Evolutionary conservation across 371 early-diverging fungal species (phyloP).

Genomic region (Mortierella polycephala): DNA sequence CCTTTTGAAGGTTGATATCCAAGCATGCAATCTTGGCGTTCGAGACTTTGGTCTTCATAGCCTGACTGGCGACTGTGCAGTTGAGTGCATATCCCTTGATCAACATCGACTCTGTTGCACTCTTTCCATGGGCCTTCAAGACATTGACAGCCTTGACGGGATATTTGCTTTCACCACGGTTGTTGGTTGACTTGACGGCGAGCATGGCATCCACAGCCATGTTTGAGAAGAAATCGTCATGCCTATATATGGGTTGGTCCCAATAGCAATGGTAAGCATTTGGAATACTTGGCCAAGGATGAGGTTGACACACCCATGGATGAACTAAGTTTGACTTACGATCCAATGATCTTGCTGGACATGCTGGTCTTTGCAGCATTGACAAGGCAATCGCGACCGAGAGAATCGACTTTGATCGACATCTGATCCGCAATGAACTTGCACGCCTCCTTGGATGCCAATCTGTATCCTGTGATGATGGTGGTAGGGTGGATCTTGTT

Average conservation of each 20-base stretch:
- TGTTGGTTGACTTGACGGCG: constrained; percentile 90
- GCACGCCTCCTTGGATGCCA: constrained; percentile 99
- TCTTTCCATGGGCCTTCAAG: constrained; percentile 99
- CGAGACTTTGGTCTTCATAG: constrained; percentile 90
- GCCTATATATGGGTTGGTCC: constrained; percentile 57
- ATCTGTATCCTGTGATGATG: constrained; percentile 98
- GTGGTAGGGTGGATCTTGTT: constrained; percentile 99
- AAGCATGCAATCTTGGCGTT: constrained; percentile 99
- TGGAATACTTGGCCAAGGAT: too few relatives aligned
- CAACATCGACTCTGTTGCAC: constrained; percentile 91
- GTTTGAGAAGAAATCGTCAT: constrained; percentile 96
- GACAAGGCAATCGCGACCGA: constrained; percentile 93
- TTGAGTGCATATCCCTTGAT: constrained; percentile 99
- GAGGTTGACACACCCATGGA: too few relatives aligned
- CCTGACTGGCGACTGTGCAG: constrained; percentile 98
- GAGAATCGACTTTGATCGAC: constrained; percentile 92
- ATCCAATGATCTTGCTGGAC: constrained; percentile 98
- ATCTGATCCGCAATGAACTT: constrained; percentile 97
- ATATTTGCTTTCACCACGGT: constrained; percentile 92
- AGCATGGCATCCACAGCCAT: constrained; percentile 96
- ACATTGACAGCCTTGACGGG: constrained; percentile 99
- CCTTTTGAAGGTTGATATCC: constrained; percentile 99
- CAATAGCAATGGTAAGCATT: too few relatives aligned
- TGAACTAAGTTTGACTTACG: constrained; percentile 59
- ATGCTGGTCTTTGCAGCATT: constrained; percentile 99